Conservation (phyloP, 768 basidiomycete genomes). For the Brasilioporus rufonigricans region DNA sequence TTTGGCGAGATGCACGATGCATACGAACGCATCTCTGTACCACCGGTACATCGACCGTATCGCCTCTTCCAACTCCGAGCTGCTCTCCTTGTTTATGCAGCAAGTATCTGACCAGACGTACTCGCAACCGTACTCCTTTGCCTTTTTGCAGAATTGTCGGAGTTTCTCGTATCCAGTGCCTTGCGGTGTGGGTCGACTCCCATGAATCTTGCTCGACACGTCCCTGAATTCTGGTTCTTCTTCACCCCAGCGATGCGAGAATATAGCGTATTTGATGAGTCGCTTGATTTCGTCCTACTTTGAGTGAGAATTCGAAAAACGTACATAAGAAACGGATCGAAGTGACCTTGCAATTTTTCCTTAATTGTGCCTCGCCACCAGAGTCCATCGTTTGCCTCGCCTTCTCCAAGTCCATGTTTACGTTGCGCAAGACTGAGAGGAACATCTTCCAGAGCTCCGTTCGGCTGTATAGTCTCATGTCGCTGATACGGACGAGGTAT, state of each 20-base stretch:
- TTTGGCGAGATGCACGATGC: slow-evolving; percentile 11
- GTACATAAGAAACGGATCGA: no score
- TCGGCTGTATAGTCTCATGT: slow-evolving; percentile 12
- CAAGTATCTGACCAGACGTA: slow-evolving; percentile 26
- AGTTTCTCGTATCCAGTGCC: slow-evolving; percentile 14
- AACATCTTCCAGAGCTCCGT: slow-evolving; percentile 7
- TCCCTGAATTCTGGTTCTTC: slow-evolving; percentile 16
- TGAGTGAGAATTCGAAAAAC: neutral
- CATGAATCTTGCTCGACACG: slow-evolving; percentile 5
- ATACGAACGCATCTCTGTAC: slow-evolving; percentile 13
- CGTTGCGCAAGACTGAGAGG: neutral
- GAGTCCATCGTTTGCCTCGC: neutral
- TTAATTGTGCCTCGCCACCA: neutral
- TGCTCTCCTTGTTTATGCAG: slow-evolving; percentile 15
- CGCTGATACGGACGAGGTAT: slow-evolving; percentile 12
- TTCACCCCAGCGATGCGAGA: slow-evolving; percentile 19
- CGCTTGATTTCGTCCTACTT: slow-evolving; percentile 4
- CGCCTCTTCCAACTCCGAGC: slow-evolving; percentile 12
- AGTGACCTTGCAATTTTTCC: slow-evolving; percentile 2
- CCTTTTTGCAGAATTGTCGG: slow-evolving; percentile 12
- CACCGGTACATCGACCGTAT: slow-evolving; percentile 14
- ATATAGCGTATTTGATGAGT: slow-evolving; percentile 12
- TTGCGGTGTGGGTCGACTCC: neutral
- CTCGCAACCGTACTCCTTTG: slow-evolving; percentile 10
- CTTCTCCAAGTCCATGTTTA: neutral